A percentile compares a stretch with the other conserved stretches of the same genome.
Conservation (phyloP, 1,284 basidiomycete genomes). For the Moesziomyces antarcticus region DNA sequence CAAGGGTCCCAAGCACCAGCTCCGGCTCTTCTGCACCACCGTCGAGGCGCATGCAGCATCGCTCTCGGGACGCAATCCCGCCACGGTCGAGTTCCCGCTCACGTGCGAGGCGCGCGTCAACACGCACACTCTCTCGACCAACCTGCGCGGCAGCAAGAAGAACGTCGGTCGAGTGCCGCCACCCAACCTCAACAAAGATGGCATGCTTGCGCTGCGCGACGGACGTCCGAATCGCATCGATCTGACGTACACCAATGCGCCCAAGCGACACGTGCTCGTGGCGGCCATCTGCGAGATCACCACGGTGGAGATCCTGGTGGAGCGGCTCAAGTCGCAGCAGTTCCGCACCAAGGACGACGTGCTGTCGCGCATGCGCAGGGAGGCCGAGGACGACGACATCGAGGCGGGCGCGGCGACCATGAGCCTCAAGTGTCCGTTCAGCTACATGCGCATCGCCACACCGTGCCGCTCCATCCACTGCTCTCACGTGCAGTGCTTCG, state of each 20-base stretch:
- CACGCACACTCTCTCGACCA: conserved; percentile 38
- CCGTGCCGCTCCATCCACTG: conserved; percentile 88
- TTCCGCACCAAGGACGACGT: conserved; percentile 58
- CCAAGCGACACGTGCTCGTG: conserved; percentile 46
- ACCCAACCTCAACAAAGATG: conserved; percentile 64
- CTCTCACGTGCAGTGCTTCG: conserved; percentile 94
- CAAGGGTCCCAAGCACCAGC: conserved; percentile 30
- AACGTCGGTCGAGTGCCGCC: conserved; percentile 57
- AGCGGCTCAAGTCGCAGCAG: conserved; percentile 44
- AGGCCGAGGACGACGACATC: conserved; percentile 64
- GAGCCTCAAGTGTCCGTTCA: conserved; percentile 72
- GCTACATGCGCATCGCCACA: conserved; percentile 84
- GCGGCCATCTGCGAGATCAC: conserved; percentile 56
- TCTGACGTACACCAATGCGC: conserved; percentile 56
- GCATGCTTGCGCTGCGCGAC: conserved; percentile 14
- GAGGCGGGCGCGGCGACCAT: conserved; percentile 59
- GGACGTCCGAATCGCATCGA: conserved; percentile 56
- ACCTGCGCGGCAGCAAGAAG: conserved; percentile 63
- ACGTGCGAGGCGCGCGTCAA: conserved; percentile 63
- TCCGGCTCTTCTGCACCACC: conserved; percentile 59
- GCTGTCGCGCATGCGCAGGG: conserved; percentile 47
- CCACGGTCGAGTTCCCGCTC: conserved; percentile 61
- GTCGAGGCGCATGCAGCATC: conserved; percentile 53
- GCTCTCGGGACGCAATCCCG: conserved; percentile 30
- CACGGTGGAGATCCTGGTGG: conserved; percentile 48